phyloP scores from a whole-genome alignment of 2,329 filamentous ascomycete species.

The Pseudonectria foliicola region DNA sequence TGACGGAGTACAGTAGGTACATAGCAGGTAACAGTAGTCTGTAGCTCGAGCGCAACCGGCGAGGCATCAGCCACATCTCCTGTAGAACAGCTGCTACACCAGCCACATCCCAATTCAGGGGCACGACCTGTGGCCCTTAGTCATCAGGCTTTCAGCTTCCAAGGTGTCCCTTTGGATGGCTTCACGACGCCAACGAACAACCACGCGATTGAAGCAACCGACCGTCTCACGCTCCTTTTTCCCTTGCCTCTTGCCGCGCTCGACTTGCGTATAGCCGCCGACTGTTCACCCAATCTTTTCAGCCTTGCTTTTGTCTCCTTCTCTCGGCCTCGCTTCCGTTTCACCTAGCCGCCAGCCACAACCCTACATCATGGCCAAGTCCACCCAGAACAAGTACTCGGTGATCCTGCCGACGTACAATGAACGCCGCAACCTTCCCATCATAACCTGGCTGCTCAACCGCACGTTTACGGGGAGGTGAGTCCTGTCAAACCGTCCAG shows the following conservation, averaged over 20 bases:
- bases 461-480: conserved; percentile 86
- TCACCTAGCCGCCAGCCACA: too few relatives aligned
- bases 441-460: conserved; percentile 90
- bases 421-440: conserved; percentile 92
- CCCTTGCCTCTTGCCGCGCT: neutral
- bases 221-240: conserved; percentile 19
- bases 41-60: too few relatives aligned
- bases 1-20: too few relatives aligned
- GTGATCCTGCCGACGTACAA: conserved; percentile 98
- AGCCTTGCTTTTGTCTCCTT: conserved; percentile 1
- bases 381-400: conserved; percentile 71
- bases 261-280: conserved; percentile 2
- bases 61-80: neutral
- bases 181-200: conserved; percentile 16
- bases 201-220: conserved; percentile 14
- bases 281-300: neutral
- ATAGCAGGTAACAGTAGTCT: too few relatives aligned
- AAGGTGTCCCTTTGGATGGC: conserved; percentile 21
- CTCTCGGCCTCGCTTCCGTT: conserved; percentile 1
- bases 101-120: conserved; percentile 19
- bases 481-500: conserved; percentile 16
- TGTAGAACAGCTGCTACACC: conserved; percentile 1
- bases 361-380: conserved; percentile 40
- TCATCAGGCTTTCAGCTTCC: conserved; percentile 7
- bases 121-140: conserved; percentile 10